Evolutionary conservation across 2,329 filamentous ascomycete species (phyloP).

Genomic region (Rosellinia necatrix): DNA sequence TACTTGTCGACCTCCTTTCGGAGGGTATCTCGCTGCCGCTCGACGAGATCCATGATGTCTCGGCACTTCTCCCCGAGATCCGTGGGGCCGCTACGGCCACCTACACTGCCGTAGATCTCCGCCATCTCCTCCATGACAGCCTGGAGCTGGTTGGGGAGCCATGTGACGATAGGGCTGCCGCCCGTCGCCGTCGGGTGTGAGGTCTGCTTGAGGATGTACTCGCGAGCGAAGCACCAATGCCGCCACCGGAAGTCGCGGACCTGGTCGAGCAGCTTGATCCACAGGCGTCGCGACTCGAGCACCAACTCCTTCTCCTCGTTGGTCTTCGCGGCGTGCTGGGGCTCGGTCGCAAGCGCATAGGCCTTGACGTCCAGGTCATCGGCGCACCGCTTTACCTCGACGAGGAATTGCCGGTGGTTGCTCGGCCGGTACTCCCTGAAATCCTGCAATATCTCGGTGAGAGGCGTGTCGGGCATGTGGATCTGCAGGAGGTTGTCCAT

Average conservation of each 20-base stretch:
- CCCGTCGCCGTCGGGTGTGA: constrained; percentile 78
- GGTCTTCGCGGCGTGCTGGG: constrained; percentile 37
- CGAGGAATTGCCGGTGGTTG: constrained; percentile 85
- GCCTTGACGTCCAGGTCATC: constrained; percentile 58
- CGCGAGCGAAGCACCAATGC: constrained; percentile 83
- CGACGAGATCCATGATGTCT: constrained; percentile 70
- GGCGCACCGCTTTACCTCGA: constrained; percentile 64
- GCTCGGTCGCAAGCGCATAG: constrained; percentile 55
- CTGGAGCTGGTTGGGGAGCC: constrained; percentile 80
- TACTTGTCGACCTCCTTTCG: constrained; percentile 77
- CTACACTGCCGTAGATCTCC: constrained; percentile 56
- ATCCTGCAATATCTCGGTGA: constrained; percentile 85
- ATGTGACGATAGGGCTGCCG: constrained; percentile 81
- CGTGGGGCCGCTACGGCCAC: constrained; percentile 41
- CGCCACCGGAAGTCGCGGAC: constrained; percentile 82
- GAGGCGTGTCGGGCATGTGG: constrained; percentile 84
- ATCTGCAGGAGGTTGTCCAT: constrained; percentile 87
- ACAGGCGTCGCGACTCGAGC: constrained; percentile 61
- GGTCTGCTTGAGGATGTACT: constrained; percentile 82
- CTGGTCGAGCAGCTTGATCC: constrained; percentile 70
- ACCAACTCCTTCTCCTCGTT: constrained; percentile 48
- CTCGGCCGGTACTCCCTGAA: constrained; percentile 89
- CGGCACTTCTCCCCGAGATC: constrained; percentile 53
- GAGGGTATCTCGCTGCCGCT: constrained; percentile 67
- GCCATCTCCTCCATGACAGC: constrained; percentile 76